phyloP scores from a whole-genome alignment of 83 land plant species.

The Picea abies region DNA sequence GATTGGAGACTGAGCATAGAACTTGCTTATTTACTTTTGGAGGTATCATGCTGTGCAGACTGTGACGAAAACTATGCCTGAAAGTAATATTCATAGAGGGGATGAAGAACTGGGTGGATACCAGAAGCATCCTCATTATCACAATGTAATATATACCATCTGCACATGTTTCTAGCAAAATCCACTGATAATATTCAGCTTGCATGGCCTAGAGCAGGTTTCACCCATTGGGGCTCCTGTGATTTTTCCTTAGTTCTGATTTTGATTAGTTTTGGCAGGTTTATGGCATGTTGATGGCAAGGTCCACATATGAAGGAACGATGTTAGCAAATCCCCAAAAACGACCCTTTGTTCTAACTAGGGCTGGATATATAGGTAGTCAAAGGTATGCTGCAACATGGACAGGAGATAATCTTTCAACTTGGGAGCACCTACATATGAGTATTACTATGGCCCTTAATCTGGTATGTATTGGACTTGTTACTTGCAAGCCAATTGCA shows the following conservation, averaged over 20 bases:
- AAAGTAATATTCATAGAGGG: constrained; percentile 81
- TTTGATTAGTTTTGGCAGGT: constrained; percentile 44
- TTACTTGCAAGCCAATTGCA: neutral
- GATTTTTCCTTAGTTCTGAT: neutral
- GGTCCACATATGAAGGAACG: constrained; percentile 95
- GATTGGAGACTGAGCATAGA: neutral
- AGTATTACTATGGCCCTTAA: constrained; percentile 89
- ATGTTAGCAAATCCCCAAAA: no score
- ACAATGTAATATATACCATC: constrained; percentile 63
- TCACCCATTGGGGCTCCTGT: neutral
- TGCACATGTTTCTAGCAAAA: neutral
- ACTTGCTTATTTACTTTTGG: neutral
- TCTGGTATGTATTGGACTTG: constrained; percentile 56
- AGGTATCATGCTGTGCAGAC: constrained; percentile 44
- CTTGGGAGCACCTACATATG: constrained; percentile 96
- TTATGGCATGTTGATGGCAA: constrained; percentile 95
- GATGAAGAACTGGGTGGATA: constrained; percentile 87
- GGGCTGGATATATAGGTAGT: constrained; percentile 95
- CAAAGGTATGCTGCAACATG: constrained; percentile 98
- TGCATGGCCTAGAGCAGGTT: constrained; percentile 1
- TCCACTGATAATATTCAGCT: constrained; percentile 3
- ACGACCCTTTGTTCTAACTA: constrained; percentile 94
- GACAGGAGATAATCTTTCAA: constrained; percentile 98
- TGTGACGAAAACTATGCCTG: constrained; percentile 97
- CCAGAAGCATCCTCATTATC: constrained; percentile 79